phyloP scores from a whole-genome alignment of 2,329 filamentous ascomycete species.

The Colletotrichum cuscutae region DNA sequence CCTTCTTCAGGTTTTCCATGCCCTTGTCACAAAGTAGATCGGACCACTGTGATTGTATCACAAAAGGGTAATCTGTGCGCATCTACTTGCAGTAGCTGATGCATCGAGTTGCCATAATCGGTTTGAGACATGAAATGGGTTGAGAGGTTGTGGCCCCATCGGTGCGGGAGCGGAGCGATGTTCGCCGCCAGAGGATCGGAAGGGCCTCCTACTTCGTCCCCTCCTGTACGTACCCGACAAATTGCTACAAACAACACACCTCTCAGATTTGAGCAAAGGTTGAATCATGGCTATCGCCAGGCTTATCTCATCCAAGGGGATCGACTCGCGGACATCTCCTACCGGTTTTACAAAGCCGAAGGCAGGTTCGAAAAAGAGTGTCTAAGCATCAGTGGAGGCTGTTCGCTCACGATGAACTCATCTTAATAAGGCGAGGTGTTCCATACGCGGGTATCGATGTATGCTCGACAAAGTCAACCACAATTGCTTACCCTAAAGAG shows the following conservation, averaged over 20 bases:
- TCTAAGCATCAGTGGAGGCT: neutral
- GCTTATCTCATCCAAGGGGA: neutral
- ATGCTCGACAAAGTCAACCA: neutral
- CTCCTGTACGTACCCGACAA: neutral
- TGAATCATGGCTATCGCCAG: neutral
- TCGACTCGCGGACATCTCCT: neutral
- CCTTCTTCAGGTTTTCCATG: neutral
- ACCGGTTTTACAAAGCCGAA: neutral
- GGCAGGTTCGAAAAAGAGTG: neutral
- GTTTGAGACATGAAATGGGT: neutral
- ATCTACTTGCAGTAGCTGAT: neutral
- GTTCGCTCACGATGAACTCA: neutral
- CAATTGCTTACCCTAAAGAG: neutral
- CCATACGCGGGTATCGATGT: neutral
- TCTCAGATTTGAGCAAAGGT: neutral
- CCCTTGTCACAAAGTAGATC: neutral
- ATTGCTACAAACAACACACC: neutral
- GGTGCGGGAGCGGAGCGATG: conserved; percentile 2
- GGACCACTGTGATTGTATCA: neutral
- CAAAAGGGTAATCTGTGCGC: neutral
- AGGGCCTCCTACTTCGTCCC: neutral
- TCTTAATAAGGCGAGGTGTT: neutral
- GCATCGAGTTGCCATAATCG: neutral
- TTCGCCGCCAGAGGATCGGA: neutral
- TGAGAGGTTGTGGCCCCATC: neutral